Conservation (phyloP, 345 rosid genomes). For the Boechera stricta region DNA sequence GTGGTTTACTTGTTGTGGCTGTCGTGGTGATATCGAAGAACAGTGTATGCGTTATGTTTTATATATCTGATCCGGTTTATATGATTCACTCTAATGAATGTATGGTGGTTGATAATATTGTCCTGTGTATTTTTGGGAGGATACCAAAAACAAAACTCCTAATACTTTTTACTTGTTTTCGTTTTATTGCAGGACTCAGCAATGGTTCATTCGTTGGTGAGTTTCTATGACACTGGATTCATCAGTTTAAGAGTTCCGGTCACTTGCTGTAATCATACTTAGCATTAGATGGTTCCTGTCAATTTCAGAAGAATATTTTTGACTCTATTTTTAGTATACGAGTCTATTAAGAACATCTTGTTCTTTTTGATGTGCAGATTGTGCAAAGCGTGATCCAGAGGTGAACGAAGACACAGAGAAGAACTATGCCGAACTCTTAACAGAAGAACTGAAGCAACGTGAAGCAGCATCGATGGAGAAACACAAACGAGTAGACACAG, state of each 20-base stretch:
- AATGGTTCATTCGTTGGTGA: slow-evolving; percentile 72
- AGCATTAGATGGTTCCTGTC: background rate
- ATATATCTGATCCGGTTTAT: background rate
- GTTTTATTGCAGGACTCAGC: slow-evolving; percentile 61
- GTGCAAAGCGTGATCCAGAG: slow-evolving; percentile 85
- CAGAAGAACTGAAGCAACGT: slow-evolving; percentile 81
- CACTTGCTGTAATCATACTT: slow-evolving; percentile 18
- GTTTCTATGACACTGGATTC: slow-evolving; percentile 32
- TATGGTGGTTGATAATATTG: background rate
- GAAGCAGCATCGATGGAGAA: slow-evolving; percentile 82
- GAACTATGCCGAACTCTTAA: slow-evolving; percentile 75
- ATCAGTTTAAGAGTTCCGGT: background rate
- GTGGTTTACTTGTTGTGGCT: slow-evolving; percentile 8
- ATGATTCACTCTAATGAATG: background rate
- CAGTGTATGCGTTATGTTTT: background rate
- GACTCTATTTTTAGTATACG: background rate
- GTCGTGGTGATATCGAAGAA: background rate
- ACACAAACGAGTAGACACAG: slow-evolving; percentile 73
- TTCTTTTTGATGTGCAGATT: slow-evolving; percentile 49
- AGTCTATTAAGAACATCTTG: background rate
- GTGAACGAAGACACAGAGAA: slow-evolving; percentile 82
- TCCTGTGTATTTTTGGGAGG: background rate
- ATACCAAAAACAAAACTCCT: background rate
- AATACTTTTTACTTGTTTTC: slow-evolving; percentile 24
- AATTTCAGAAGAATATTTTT: background rate